Conservation (phyloP, 2,329 filamentous ascomycete genomes). For the Scedosporium apiospermum region DNA sequence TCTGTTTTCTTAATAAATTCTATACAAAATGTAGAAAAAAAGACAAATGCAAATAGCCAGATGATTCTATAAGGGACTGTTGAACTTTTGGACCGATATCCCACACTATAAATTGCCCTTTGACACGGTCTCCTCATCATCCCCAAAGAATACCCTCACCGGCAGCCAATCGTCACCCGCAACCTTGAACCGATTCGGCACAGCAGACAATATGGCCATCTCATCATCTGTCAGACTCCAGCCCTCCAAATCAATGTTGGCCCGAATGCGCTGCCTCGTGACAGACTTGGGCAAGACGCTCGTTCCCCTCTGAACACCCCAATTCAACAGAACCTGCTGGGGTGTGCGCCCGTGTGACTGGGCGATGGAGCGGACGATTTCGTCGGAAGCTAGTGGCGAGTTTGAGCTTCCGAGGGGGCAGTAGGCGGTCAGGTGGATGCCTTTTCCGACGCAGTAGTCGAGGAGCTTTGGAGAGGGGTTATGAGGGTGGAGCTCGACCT, state of each 20-base stretch:
- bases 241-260: slow-evolving; percentile 66
- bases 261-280: slow-evolving; percentile 61
- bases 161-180: slow-evolving; percentile 67
- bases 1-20: no score
- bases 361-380: slow-evolving; percentile 52
- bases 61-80: no score
- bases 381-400: slow-evolving; percentile 60
- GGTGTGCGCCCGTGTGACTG: slow-evolving; percentile 56
- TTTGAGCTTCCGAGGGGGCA: slow-evolving; percentile 63
- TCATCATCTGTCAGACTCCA: slow-evolving; percentile 67
- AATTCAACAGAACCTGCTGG: slow-evolving; percentile 69
- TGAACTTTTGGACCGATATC: neutral
- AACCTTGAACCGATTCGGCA: slow-evolving; percentile 73
- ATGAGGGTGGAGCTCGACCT: slow-evolving; percentile 73
- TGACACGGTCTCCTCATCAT: slow-evolving; percentile 46
- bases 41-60: no score
- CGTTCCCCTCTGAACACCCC: slow-evolving; percentile 72
- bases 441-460: slow-evolving; percentile 60
- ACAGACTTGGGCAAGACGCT: slow-evolving; percentile 82
- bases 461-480: slow-evolving; percentile 73
- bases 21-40: no score
- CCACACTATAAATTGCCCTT: neutral
- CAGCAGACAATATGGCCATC: slow-evolving; percentile 53
- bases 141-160: slow-evolving; percentile 72
- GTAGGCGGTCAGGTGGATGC: slow-evolving; percentile 67